Base-by-base conservation (phyloP, 352 stramenopile genomes). In the Blastocystis sp. region DNA sequence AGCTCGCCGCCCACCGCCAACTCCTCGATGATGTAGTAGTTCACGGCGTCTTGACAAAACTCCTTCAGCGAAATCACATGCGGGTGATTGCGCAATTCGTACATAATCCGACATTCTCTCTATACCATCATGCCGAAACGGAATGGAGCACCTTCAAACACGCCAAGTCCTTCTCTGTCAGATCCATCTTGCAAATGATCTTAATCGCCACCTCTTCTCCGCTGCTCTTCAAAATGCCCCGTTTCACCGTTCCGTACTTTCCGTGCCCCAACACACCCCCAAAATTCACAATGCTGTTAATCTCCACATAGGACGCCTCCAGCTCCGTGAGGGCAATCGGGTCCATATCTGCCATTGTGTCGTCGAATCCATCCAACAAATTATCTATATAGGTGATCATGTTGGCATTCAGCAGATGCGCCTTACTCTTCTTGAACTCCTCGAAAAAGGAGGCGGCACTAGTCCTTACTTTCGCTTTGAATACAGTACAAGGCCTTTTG, bases 31-130 rank as follows among this genome's bases (percentile, higher is more conserved):
- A 99, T 91, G 91, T 98, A 98, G 90, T 97, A 98, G 89, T 97
- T 93, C 66, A 96, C 94, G 1, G 92, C 91, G 60, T 97, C 94
- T 11, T 95, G 92, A 89, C 95, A 97, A 87, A 97, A 96, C 89
- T 96, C 95, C 77, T 97, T 92, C 45, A 96, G 87, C 40, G 94
- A 94, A 92, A 97, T 95, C 65, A 97, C 96, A 89, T 96, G 95
- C n/a, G 94, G 93, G 90, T 96, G 94, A 1, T 57, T 38, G 19
- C 71, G 43, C 45, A 81, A 87, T 98, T 94, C 43, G 94, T 98
- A 92, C 99, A 97, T 90, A 99, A 99, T 92, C 99, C 97, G 89
- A 99, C 98, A 92, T 99, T 97, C 19, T 96, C 93, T 3, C 97
- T 94, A 34, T 42, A 99, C 90, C 28, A 0, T 90, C 99, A 97